Percentiles rank a stretch among this genome's conserved stretches.
Conservation (phyloP, 768 basidiomycete species). For the Amanita brunnescens region DNA sequence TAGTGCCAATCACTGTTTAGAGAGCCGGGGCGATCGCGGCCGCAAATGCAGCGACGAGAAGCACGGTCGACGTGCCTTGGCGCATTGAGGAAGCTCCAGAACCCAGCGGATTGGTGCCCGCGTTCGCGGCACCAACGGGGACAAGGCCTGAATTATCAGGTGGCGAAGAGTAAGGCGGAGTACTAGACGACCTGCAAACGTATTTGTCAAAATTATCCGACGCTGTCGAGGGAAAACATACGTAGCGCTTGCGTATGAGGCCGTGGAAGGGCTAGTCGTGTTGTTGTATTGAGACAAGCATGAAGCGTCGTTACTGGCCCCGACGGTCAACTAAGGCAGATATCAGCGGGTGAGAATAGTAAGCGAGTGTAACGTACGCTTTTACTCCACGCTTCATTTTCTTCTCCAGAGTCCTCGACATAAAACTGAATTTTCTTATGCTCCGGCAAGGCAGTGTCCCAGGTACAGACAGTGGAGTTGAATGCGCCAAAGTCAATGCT, state of each 20-base stretch:
- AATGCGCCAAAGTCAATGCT: conserved; percentile 58
- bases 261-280: conserved; percentile 13
- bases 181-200: conserved; percentile 1
- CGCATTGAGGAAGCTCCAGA: conserved; percentile 26
- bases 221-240: neutral
- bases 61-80: conserved; percentile 32
- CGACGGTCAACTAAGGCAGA: conserved; percentile 29
- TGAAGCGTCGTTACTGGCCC: conserved; percentile 26
- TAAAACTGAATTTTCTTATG: conserved; percentile 47
- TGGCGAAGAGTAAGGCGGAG: neutral
- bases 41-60: conserved; percentile 26
- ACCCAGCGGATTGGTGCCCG: conserved; percentile 28
- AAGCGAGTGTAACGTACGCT: conserved; percentile 30
- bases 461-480: conserved; percentile 32
- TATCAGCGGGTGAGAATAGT: conserved; percentile 4
- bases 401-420: conserved; percentile 40
- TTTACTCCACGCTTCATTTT: conserved; percentile 61
- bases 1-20: conserved; percentile 23
- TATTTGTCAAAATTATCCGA: conserved; percentile 6
- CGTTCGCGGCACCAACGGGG: conserved; percentile 39
- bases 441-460: conserved; percentile 32
- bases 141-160: conserved; percentile 6
- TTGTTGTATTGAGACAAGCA: conserved; percentile 20
- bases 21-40: conserved; percentile 29
- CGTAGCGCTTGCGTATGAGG: conserved; percentile 6